Evolutionary conservation across 164 flowering plant species (phyloP), one percentile per base, ranked within the genome.

Genomic region (Paratinospora sagittata): DNA sequence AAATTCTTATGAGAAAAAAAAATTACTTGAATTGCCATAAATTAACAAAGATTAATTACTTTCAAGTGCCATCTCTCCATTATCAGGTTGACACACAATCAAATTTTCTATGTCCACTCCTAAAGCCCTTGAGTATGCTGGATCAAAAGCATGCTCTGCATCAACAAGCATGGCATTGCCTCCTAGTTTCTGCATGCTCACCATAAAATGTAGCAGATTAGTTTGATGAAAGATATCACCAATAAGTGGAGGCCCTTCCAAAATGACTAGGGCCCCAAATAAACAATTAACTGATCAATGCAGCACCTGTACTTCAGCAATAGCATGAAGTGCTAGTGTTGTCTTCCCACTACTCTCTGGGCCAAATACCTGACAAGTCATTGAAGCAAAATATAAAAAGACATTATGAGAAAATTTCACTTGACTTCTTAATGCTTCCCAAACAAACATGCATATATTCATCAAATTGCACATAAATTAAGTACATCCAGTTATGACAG

Each of bases 271-370:
- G 17, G 13, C 43, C 7, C 41, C 41, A 21, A 19, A 37, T 37
- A 41, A 10, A 66, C 41, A 66, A 37, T 19, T 17, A 6, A 3
- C 21, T 30, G 11, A 34, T 16, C 2, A 33, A 30, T 16, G 19
- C 8, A 30, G 41, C 60, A 95, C 99, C 99, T 95, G 99, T 61
- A 95, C 96, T 90, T 92, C 99, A 27, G 99, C 99, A 73, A 95
- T 92, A 55, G 97, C 99, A 83, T 95, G 99, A 63, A 95, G 91
- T 69, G 99, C 99, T 52, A 95, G 77, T 41, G 97, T 92, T 63
- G 99, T 95, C 81, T 92, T 95, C 45, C 99, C 99, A 83, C 99
- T 95, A 77, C 99, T 95, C 83, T 95, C 99, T 65, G 97, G 99
- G 66, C 99, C 99, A 85, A 63, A 95, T 78, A 95, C 85, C 99